phyloP scores from a whole-genome alignment of 208 protist species.

The Dictyostelium gargantuum region DNA sequence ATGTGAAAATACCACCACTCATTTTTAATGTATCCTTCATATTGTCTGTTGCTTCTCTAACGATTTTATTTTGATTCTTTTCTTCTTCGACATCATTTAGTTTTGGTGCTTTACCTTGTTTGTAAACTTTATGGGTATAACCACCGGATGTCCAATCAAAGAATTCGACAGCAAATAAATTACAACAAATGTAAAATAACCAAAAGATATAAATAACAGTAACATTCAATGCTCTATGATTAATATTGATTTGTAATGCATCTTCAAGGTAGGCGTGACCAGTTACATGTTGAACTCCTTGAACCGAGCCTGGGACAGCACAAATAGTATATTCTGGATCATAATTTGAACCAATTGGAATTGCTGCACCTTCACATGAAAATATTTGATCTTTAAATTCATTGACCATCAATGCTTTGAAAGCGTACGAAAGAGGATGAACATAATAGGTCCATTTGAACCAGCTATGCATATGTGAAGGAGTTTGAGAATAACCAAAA shows the following conservation, averaged over 20 bases:
- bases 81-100: slow-evolving; percentile 43
- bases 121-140: slow-evolving; percentile 68
- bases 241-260: neutral
- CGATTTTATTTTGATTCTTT: neutral
- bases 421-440: slow-evolving; percentile 45
- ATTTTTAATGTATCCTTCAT: slow-evolving; percentile 51
- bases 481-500: slow-evolving; percentile 1
- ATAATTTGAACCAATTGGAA: neutral
- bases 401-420: slow-evolving; percentile 41
- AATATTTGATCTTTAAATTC: slow-evolving; percentile 9
- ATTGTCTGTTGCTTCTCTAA: slow-evolving; percentile 1
- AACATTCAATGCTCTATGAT: neutral
- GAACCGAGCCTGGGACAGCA: neutral
- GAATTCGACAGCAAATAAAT: slow-evolving; percentile 47
- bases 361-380: neutral
- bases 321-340: neutral
- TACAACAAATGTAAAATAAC: slow-evolving; percentile 48
- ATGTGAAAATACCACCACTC: slow-evolving; percentile 45
- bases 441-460: slow-evolving; percentile 40
- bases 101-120: slow-evolving; percentile 67
- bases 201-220: slow-evolving; percentile 25
- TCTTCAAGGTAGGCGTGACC: neutral
- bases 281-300: neutral
- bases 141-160: slow-evolving; percentile 59
- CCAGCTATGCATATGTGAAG: slow-evolving; percentile 38